Conservation (phyloP, 192 early-diverging fungal genomes). For the Coemansia sp. region DNA sequence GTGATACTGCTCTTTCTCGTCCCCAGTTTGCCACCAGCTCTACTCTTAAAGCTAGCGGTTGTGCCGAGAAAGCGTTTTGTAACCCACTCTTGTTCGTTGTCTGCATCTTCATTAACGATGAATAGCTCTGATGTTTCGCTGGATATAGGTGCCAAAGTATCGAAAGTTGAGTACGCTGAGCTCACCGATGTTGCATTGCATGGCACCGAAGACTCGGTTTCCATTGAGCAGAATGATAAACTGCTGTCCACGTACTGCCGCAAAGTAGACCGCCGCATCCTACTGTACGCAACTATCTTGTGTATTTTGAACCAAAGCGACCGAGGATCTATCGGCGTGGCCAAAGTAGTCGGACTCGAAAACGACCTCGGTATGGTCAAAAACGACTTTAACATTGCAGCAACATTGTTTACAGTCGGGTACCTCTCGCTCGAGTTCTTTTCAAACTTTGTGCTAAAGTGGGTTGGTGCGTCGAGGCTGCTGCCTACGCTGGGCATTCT, state of each 20-base stretch:
- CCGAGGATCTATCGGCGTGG: constrained; percentile 47
- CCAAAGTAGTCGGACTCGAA: constrained; percentile 53
- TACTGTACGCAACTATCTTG: constrained; percentile 34
- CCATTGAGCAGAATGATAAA: constrained; percentile 9
- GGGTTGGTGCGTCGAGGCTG: constrained; percentile 37
- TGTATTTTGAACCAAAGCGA: constrained; percentile 51
- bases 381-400: constrained; percentile 51
- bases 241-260: constrained; percentile 32
- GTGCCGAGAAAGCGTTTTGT: background rate
- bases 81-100: background rate
- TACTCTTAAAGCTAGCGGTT: background rate
- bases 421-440: constrained; percentile 45
- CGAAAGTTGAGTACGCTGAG: constrained; percentile 39
- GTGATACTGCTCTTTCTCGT: background rate
- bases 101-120: background rate
- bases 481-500: constrained; percentile 43
- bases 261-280: constrained; percentile 42
- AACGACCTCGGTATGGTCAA: constrained; percentile 42
- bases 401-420: constrained; percentile 46
- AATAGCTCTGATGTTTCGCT: background rate
- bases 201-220: background rate
- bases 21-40: background rate
- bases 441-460: constrained; percentile 50
- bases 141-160: constrained; percentile 23
- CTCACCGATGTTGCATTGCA: constrained; percentile 6